phyloP scores from a whole-genome alignment of 495 filamentous ascomycete species.

The Thermochaetoides thermophila region DNA sequence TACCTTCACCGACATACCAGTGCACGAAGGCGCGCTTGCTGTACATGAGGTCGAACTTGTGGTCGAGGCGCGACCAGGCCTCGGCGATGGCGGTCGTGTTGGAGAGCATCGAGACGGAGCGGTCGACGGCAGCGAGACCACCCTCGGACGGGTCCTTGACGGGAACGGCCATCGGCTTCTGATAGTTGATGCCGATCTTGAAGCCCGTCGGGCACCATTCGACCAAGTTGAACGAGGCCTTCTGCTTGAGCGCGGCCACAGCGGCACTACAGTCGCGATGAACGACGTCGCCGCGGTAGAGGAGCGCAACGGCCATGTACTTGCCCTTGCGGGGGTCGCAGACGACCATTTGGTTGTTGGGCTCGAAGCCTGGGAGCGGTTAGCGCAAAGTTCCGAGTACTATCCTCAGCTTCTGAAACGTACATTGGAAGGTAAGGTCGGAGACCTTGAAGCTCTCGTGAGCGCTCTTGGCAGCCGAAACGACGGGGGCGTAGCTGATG shows the following conservation, averaged over 20 bases:
- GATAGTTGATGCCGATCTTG: slow-evolving; percentile 90
- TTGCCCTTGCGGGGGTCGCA: slow-evolving; percentile 86
- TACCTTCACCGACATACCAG: slow-evolving; percentile 92
- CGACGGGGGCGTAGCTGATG: slow-evolving; percentile 79
- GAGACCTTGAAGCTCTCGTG: slow-evolving; percentile 88
- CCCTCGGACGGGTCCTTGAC: slow-evolving; percentile 38
- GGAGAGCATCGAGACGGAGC: slow-evolving; percentile 78
- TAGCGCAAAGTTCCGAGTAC: background rate
- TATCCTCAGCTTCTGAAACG: slow-evolving; percentile 10
- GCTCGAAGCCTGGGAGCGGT: slow-evolving; percentile 52
- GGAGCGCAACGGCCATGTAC: slow-evolving; percentile 83
- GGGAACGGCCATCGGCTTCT: slow-evolving; percentile 71
- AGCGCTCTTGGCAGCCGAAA: slow-evolving; percentile 63
- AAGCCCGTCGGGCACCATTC: slow-evolving; percentile 96
- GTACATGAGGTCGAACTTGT: slow-evolving; percentile 97
- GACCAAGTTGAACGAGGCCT: slow-evolving; percentile 78
- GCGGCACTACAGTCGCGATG: slow-evolving; percentile 72
- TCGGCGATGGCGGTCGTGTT: slow-evolving; percentile 88
- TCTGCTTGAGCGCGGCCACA: slow-evolving; percentile 70
- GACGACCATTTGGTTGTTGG: slow-evolving; percentile 93
- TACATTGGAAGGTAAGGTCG: slow-evolving; percentile 78
- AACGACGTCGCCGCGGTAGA: slow-evolving; percentile 84
- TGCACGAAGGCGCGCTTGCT: slow-evolving; percentile 89
- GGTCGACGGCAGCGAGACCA: slow-evolving; percentile 71
- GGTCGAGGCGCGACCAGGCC: slow-evolving; percentile 75